Evolutionary conservation across 768 basidiomycete species (phyloP), one percentile per base, ranked within the genome.

Genomic region (Tylopilus intermedius): DNA sequence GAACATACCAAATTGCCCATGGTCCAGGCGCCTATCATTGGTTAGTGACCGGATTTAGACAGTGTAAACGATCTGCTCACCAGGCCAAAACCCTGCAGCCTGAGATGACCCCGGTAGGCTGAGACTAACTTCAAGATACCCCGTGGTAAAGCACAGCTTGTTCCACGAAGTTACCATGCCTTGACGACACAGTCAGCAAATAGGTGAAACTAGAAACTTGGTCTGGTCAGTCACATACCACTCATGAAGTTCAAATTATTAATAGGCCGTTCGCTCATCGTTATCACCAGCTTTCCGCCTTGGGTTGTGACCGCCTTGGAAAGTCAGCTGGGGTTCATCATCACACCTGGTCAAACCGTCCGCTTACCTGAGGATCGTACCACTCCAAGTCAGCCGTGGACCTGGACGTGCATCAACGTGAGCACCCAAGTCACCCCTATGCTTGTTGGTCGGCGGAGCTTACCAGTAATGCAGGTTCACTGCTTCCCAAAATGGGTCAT

Each of bases 141-240:
- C 93, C 0, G 91, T 92, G 14, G 84, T 94, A 71, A 94, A 96
- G 72, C 94, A 98, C 50, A 96, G 71, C 71, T 96, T 91, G 71
- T 96, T 95, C 94, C 94, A 96, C 11, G 84, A 79, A 59, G 87
- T 83, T 9, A 94, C 49, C 84, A 86, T 86, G 35, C 81, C 83
- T 79, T 53, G 35, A 45, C 18, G 46, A 49, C 30, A 47, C 59
- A 48, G 21, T 61, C 29, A 56, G 45, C 27, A 42, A 49, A 49
- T 8, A 10, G 29, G 47, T 44, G 9, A 30, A 30, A 30, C 30
- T 7, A 7, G 14, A 45, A 49, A 51, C n/a, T 15, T 40, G 15
- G 7, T 35, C 22, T 47, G 13, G 39, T 11, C 5, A 38, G 38
- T 35, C 2, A 67, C 82, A 63, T 71, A 76, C 87, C 92, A 51